A percentile compares a stretch with the other conserved stretches of the same genome.
These are phyloP conservation scores for Eutrema japonicum DNA, from an alignment of 345 rosid species.

Conservation along the genomic window DNA sequence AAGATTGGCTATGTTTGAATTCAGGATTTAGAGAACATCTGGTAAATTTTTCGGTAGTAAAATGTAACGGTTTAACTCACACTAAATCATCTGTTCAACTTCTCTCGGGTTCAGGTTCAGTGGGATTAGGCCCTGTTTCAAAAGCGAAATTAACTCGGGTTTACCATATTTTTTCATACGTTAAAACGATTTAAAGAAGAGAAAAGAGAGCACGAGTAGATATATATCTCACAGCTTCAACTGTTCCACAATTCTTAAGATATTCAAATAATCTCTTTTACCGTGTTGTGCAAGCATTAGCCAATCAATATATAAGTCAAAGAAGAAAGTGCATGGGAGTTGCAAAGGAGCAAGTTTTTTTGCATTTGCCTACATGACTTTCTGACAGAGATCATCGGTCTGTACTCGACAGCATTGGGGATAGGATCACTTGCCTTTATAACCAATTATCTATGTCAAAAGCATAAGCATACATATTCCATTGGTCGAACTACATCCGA, in stretches of 20 bases:
- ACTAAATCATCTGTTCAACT: neutral
- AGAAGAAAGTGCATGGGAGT: neutral
- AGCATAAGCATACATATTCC: neutral
- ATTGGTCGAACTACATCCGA: neutral
- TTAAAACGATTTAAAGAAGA: neutral
- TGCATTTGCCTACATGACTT: neutral
- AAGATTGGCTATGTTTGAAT: constrained; percentile 16
- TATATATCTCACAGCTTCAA: neutral
- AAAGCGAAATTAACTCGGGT: neutral
- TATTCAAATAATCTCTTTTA: neutral
- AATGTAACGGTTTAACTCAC: neutral
- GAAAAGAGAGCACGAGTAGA: neutral
- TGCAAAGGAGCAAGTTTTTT: neutral
- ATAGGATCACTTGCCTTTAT: neutral
- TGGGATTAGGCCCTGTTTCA: neutral
- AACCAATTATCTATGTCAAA: neutral
- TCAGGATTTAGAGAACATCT: constrained; percentile 6
- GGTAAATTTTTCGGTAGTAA: neutral
- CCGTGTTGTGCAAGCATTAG: neutral
- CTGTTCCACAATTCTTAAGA: neutral
- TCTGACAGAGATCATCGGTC: neutral
- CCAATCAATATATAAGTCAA: neutral
- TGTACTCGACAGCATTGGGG: neutral
- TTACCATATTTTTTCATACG: neutral
- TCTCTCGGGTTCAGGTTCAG: neutral